Evolutionary conservation across 306 rosid species (phyloP), one percentile per base, ranked within the genome.

Genomic region (Prunus davidiana): DNA sequence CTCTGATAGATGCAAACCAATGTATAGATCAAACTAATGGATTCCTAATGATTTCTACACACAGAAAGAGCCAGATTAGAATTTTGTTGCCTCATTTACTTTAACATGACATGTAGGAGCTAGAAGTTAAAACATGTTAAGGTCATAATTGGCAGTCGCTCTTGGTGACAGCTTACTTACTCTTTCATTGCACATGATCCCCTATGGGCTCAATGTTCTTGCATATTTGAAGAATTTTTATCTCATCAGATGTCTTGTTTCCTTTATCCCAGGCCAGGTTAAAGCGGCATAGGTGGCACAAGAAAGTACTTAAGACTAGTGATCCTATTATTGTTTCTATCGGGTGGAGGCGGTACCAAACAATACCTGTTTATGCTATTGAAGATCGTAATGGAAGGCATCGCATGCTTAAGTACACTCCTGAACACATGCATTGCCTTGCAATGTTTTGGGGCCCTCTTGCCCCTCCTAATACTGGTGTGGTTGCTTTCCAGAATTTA

Each of bases 261-360:
- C 34, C 2, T 49, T 76, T 76, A 57, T 74, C 79, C 24, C 93
- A 95, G 99, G 89, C 91, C 27, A 90, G 93, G 87, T 76, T 95
- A 75, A 95, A 95, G 84, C 86, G 97, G 63, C 99, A 95, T 76
- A 85, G 99, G 73, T 95, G 97, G 97, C 96, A 95, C 83, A 90
- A 90, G 76, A 90, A 92, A 82, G 92, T 95, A 56, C 83, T 95
- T 71, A 95, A 95, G 87, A 89, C 90, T 19, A 89, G 93, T 72
- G 99, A 95, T 55, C 99, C 97, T 62, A 82, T 95, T 71, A 86
- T 90, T 84, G 87, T 95, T 73, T 95, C 99, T 72, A 80, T 88
- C 74, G 97, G 99, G 79, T 95, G 99, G 99, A 90, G 99, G 78
- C 96, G 97, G 52, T 95, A 92, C 84, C 99, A 95, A 83, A 95